Percentiles rank a stretch among this genome's conserved stretches.
Evolutionary conservation across 2,329 filamentous ascomycete species (phyloP).

Genomic region (Immersiporthe knoxdaviesiana): DNA sequence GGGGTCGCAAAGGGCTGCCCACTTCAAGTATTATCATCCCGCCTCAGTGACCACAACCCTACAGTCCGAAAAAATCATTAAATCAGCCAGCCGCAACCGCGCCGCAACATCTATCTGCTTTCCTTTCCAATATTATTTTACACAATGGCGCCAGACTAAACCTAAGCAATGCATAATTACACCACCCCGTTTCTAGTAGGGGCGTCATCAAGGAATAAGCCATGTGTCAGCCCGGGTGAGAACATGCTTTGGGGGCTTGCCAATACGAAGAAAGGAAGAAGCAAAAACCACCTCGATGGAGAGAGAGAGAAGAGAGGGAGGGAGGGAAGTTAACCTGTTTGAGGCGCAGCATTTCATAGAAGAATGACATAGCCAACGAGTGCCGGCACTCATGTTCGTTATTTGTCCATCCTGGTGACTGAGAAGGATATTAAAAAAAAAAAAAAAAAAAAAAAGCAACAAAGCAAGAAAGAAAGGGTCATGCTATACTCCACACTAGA

Average conservation of each 20-base stretch:
- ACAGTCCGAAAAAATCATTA: too few relatives aligned
- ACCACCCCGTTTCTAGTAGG: not conserved
- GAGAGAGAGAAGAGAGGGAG: not conserved
- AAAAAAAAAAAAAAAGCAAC: too few relatives aligned
- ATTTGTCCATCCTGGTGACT: not conserved
- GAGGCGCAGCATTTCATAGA: not conserved
- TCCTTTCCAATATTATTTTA: too few relatives aligned
- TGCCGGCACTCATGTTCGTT: not conserved
- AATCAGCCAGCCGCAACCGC: too few relatives aligned
- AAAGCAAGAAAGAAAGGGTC: too few relatives aligned
- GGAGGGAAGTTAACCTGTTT: too few relatives aligned
- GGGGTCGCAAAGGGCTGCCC: too few relatives aligned
- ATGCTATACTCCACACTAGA: not conserved
- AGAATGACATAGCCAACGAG: not conserved
- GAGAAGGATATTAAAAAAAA: not conserved
- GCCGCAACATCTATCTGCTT: too few relatives aligned
- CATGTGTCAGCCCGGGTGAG: not conserved
- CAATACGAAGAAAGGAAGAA: not conserved
- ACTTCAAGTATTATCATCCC: too few relatives aligned
- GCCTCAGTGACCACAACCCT: too few relatives aligned
- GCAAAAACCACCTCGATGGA: not conserved
- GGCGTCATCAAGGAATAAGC: not conserved
- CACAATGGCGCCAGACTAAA: not conserved
- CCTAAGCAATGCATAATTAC: not conserved
- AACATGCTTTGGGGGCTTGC: not conserved